Conservation (phyloP, 306 rosid species). For the Fragaria iinumae region DNA sequence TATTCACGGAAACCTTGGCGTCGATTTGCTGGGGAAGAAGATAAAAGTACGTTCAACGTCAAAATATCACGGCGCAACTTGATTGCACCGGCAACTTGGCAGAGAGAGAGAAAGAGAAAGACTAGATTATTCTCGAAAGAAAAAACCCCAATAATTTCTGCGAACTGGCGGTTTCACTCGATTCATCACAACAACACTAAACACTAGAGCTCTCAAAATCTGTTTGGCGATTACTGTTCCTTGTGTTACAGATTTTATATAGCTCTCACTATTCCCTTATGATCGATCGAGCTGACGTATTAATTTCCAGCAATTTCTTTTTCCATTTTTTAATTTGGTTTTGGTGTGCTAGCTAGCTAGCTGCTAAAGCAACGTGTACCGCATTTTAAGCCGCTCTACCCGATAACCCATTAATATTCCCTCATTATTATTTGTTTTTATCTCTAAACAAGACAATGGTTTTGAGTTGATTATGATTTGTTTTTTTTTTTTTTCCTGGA, state of each 20-base stretch:
- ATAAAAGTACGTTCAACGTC: not conserved
- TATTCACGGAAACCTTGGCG: conserved; percentile 5
- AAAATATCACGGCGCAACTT: not conserved
- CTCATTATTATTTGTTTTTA: too few species aligned
- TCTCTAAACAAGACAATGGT: too few species aligned
- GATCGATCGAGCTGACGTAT: not conserved
- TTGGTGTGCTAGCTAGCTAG: not conserved
- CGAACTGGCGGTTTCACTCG: not conserved
- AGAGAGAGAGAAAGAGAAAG: not conserved
- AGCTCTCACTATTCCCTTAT: not conserved
- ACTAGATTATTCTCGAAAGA: not conserved
- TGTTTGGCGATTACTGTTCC: not conserved
- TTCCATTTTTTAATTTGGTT: too few species aligned
- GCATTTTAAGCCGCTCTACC: not conserved
- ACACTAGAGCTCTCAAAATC: not conserved
- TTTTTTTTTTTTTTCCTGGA: too few species aligned
- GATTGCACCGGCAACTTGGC: not conserved
- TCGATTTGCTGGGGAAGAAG: not conserved
- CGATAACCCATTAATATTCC: not conserved
- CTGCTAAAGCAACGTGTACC: not conserved
- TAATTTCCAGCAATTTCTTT: not conserved
- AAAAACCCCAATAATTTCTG: too few species aligned
- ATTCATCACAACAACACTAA: not conserved
- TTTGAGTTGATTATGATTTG: too few species aligned
- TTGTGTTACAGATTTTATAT: not conserved